Conservation (phyloP, 495 filamentous ascomycete species). For the Tetracladium setigerum region DNA sequence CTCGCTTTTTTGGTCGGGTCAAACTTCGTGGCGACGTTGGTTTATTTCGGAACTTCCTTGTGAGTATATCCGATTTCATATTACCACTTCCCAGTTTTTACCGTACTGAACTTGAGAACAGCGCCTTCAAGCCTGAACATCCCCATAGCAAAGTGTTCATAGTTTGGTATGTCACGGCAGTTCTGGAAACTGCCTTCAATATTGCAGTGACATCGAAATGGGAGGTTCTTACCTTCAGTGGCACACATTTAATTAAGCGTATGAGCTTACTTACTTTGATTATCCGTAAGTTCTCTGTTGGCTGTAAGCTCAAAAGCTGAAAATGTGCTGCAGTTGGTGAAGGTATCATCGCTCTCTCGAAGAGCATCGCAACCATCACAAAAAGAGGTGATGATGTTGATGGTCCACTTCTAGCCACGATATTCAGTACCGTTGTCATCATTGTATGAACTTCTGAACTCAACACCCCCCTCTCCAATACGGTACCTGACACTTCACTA, state of each 20-base stretch:
- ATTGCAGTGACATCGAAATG: constrained; percentile 4
- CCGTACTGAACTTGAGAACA: neutral
- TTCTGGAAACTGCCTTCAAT: constrained; percentile 5
- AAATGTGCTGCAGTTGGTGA: constrained; percentile 34
- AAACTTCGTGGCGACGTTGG: neutral
- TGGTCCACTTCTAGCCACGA: neutral
- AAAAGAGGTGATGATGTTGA: constrained; percentile 19
- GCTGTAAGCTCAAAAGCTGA: neutral
- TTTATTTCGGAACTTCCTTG: constrained; percentile 1
- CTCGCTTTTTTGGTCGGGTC: neutral
- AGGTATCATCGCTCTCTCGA: constrained; percentile 32
- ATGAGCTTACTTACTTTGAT: constrained; percentile 61
- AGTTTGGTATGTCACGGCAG: constrained; percentile 8
- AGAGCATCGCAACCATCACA: constrained; percentile 4
- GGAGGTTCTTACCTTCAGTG: constrained; percentile 47
- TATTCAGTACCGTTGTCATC: neutral
- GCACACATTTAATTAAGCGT: constrained; percentile 55
- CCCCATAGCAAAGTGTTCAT: constrained; percentile 24
- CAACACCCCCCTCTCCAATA: neutral
- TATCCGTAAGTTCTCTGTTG: constrained; percentile 32
- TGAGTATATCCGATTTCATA: neutral
- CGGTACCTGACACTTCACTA: constrained; percentile 13
- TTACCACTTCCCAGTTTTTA: neutral
- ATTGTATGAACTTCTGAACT: neutral
- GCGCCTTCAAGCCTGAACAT: constrained; percentile 9